Base-by-base conservation (phyloP, 192 early-diverging fungal species). In the Coemansia sp. region DNA sequence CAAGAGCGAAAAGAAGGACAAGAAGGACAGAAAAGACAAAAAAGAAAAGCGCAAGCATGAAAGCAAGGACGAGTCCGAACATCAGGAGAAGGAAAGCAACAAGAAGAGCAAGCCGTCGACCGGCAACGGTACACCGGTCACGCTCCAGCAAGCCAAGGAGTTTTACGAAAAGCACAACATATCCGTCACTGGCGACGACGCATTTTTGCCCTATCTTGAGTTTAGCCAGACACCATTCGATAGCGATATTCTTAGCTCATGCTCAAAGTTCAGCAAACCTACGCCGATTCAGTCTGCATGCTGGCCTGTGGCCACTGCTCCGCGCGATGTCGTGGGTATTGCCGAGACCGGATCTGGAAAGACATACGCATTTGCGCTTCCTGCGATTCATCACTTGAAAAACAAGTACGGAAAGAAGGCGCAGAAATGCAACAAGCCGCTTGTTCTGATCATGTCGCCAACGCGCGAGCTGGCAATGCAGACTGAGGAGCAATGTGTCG, bases 281-380 rank as follows among this genome's bases (percentile, higher is more conserved):
- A 97, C 95, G 4, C 90, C 92, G 11, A 97, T 99, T 62, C 97
- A 99, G 83, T 91, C 93, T 11, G 87, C 87, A 8, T 92, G 91
- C 70, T 99, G 97, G 97, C 94, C 95, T 16, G 87, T 92, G 48
- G 75, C 93, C 66, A 83, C 94, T 29, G 84, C 85, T 55, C 86
- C 87, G 28, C 89, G 91, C 60, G 95, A 99, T 82, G 77, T 93
- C 14, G 85, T 97, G 45, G 97, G 97, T 54, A 96, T 98, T 84
- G 96, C 97, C 42, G 92, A 97, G 75, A 99, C 97, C 36, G 97
- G 97, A 25, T 95, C 90, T 5, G 92, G 92, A 48, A 94, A 99
- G 84, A 99, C 97, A 4, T 84, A 96, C 28, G 94, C 94, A 1
- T 99, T 97, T 83, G 87, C 90, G 18, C 82, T 99, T 64, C 97